A percentile compares a stretch with the other conserved stretches of the same genome.
Evolutionary conservation across 2,329 filamentous ascomycete species (phyloP).

Genomic region (Pseudocercospora macadamiae): DNA sequence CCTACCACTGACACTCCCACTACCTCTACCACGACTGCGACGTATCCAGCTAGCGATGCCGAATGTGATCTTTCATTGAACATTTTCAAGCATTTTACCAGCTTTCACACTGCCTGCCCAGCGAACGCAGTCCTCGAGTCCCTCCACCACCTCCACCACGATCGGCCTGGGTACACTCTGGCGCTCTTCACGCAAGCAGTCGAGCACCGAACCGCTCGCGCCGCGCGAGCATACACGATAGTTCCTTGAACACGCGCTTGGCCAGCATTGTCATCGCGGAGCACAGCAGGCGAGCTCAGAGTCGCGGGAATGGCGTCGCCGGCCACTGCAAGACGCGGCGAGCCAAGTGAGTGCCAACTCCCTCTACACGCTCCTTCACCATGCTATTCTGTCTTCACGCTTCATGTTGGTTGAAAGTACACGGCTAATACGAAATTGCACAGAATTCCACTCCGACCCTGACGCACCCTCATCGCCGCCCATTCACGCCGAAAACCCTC

Average conservation of each 20-base stretch:
- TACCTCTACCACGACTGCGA: neutral
- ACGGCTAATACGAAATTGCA: neutral
- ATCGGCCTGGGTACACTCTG: conserved; percentile 6
- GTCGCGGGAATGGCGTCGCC: conserved; percentile 29
- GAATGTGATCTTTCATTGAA: neutral
- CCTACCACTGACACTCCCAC: neutral
- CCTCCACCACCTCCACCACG: neutral
- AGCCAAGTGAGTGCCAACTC: conserved; percentile 32
- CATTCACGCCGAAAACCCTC: conserved; percentile 17
- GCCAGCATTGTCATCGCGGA: conserved; percentile 1
- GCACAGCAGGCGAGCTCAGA: conserved; percentile 1
- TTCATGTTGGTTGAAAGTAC: neutral
- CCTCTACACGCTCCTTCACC: too few species aligned
- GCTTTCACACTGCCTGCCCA: too few species aligned
- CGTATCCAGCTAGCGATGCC: neutral
- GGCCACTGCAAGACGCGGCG: conserved; percentile 26
- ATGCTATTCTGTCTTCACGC: conserved; percentile 1
- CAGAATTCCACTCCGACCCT: conserved; percentile 21
- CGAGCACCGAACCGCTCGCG: neutral
- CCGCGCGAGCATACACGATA: conserved; percentile 8
- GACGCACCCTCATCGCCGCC: conserved; percentile 20
- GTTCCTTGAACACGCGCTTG: conserved; percentile 3
- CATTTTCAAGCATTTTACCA: neutral
- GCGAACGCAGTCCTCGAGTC: neutral
- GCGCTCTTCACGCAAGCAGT: conserved; percentile 1